Base-by-base conservation (phyloP, 371 early-diverging fungal species). In the Apophysomyces elegans region DNA sequence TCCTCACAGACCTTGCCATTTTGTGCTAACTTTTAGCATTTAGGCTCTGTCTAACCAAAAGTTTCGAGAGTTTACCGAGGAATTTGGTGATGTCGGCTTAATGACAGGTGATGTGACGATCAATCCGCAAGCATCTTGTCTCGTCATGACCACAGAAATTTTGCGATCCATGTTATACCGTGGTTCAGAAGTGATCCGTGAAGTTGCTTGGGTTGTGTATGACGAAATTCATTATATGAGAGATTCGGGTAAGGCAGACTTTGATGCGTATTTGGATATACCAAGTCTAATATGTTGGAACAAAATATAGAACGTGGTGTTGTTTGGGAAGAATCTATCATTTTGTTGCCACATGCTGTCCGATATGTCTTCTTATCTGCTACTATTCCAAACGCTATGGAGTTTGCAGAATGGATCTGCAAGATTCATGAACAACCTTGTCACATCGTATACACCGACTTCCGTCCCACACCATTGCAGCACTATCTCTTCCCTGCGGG, bases 141-240 rank as follows among this genome's bases (percentile, higher is more conserved):
- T 99, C 58, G 99, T 99, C 18, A 99, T 99, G 99, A 99, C 99
- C 0, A 99, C 99, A 0, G 99, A 99, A 83, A 99, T 99, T 92
- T 80, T 99, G 62, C 79, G 99, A 59, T 94, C 95, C 65, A 99
- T 99, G 99, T 88, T 99, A 36, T 99, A 99, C 77, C 91, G 97
- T 44, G 99, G 99, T 21, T 95, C 95, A 36, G 99, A 99, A 72
- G 87, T 99, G 50, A 95, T 99, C 86, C 91, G 99, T 65, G 99
- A 99, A 82, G 97, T 99, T 5, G 93, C 97, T 8, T 99, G 99
- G 99, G 96, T 99, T 37, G 90, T 99, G 36, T 99, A 96, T 85
- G 99, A 99, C 78, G 99, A 99, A 86, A 94, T 99, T 62, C 99
- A 99, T 80, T 99, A 99, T 76, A 99, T 99, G 99, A 84, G 98